phyloP scores from a whole-genome alignment of 768 basidiomycete species.

The Pulveroboletus sp. region DNA sequence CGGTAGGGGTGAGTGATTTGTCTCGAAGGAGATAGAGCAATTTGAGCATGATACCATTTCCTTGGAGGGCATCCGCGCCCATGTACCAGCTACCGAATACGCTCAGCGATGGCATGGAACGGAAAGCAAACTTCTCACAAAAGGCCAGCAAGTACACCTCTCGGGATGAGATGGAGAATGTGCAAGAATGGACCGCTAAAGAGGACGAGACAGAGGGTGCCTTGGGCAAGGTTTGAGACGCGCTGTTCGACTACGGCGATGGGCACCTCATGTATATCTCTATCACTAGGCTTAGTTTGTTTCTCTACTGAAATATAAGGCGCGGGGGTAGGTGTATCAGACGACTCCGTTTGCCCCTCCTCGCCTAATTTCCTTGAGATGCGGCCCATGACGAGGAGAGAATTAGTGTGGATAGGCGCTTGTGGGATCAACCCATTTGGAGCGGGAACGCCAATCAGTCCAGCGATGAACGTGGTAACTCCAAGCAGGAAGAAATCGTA shows the following conservation, averaged over 20 bases:
- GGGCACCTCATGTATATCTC: conserved; percentile 50
- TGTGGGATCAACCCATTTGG: conserved; percentile 85
- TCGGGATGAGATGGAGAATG: conserved; percentile 74
- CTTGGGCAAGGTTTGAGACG: conserved; percentile 88
- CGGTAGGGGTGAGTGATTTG: conserved; percentile 50
- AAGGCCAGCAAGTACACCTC: conserved; percentile 80
- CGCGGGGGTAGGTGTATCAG: background rate
- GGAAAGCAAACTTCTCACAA: conserved; percentile 54
- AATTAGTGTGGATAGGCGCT: conserved; percentile 90
- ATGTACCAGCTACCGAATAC: conserved; percentile 72
- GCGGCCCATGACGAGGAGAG: conserved; percentile 68
- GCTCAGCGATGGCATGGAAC: conserved; percentile 1
- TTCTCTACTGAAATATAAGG: conserved; percentile 21
- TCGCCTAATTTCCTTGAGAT: conserved; percentile 38
- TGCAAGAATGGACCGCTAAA: conserved; percentile 82
- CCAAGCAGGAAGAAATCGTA: conserved; percentile 92
- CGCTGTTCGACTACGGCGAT: conserved; percentile 86
- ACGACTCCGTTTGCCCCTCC: conserved; percentile 25
- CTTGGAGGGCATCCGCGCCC: conserved; percentile 78
- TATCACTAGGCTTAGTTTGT: conserved; percentile 8
- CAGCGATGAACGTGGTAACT: conserved; percentile 84
- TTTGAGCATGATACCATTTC: conserved; percentile 81
- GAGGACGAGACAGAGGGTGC: conserved; percentile 72
- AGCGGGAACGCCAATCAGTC: conserved; percentile 81
- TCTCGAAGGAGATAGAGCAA: conserved; percentile 80